Evolutionary conservation across 176 grass and related monocot species (phyloP).

Genomic region (Eragrostis nindensis): DNA sequence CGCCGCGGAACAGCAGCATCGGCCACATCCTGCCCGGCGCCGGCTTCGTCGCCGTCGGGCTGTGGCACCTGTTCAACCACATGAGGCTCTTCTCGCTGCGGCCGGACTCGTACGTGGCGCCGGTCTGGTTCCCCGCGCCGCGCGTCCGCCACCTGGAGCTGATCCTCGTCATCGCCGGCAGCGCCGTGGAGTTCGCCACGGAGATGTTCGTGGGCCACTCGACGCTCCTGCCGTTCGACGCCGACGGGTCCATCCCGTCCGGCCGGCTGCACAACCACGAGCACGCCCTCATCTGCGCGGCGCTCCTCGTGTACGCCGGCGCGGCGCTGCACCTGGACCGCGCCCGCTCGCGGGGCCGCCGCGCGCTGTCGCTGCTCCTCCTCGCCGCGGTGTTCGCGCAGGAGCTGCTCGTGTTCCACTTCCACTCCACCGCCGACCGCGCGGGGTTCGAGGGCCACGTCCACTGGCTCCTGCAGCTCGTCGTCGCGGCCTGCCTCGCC

Average conservation of each 20-base stretch:
- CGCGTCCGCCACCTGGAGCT: conserved; percentile 63
- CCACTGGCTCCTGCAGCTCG: conserved; percentile 76
- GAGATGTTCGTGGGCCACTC: conserved; percentile 67
- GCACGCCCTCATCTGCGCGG: conserved; percentile 62
- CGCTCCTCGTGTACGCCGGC: conserved; percentile 53
- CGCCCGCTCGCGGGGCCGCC: neutral
- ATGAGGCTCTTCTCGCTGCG: conserved; percentile 51
- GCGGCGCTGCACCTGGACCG: conserved; percentile 67
- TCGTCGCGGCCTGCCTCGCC: conserved; percentile 56
- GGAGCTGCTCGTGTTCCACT: conserved; percentile 69
- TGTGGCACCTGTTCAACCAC: conserved; percentile 82
- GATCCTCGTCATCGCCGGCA: conserved; percentile 52
- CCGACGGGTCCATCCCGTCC: conserved; percentile 63
- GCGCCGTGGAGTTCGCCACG: conserved; percentile 51
- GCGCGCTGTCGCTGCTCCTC: conserved; percentile 45
- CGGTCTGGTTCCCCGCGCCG: conserved; percentile 58
- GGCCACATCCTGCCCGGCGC: conserved; percentile 71
- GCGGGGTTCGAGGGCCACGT: conserved; percentile 70
- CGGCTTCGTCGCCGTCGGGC: conserved; percentile 58
- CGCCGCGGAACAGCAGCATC: conserved; percentile 58
- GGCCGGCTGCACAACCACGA: conserved; percentile 76
- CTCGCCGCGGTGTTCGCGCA: conserved; percentile 57
- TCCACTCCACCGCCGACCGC: conserved; percentile 74
- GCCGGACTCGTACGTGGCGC: conserved; percentile 60
- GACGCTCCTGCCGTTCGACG: conserved; percentile 59